Base-by-base conservation (phyloP, 352 stramenopile species). In the Globisporangium nagaii region DNA sequence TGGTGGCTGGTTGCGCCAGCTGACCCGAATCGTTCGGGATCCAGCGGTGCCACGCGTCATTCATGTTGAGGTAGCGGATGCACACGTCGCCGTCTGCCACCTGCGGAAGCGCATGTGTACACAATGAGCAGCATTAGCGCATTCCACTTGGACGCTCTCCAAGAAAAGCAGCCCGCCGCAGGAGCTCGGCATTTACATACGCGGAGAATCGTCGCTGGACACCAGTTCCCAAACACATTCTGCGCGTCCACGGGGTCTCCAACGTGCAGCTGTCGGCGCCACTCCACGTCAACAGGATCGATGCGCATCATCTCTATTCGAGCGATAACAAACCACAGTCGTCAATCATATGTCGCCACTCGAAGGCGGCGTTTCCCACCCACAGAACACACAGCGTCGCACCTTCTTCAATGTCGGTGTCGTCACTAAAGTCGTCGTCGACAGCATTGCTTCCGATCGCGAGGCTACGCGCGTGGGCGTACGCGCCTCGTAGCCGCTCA, bases 161-260 rank as follows among this genome's bases (percentile, higher is more conserved):
- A n/a, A n/a, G n/a, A n/a, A n/a, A n/a, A n/a, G n/a, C n/a, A n/a
- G n/a, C n/a, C n/a, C n/a, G n/a, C n/a, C n/a, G n/a, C n/a, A n/a
- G n/a, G n/a, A n/a, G n/a, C n/a, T n/a, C n/a, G n/a, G n/a, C n/a
- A n/a, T n/a, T n/a, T n/a, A 44, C 62, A 35, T 54, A 85, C 74
- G 19, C 68, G 67, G 6, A 83, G 30, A 34, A 88, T 56, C 57
- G 65, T 66, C 20, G 79, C 84, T 12, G 79, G 78, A 63, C 84
- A 90, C 84, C 84, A 94, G 59, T 90, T 94, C 28, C 82, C 81
- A 55, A 94, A 94, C 4, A 75, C 56, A 44, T 94, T 94, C 53
- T 88, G 79, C 11, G 81, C 81, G 36, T 94, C 84, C 46, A 94
- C 50, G 1, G 65, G 63, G 53, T 92, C 79, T 15, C 65, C 72